Evolutionary conservation across 768 basidiomycete genomes (phyloP).

Genomic region (Tricholoma sp.): DNA sequence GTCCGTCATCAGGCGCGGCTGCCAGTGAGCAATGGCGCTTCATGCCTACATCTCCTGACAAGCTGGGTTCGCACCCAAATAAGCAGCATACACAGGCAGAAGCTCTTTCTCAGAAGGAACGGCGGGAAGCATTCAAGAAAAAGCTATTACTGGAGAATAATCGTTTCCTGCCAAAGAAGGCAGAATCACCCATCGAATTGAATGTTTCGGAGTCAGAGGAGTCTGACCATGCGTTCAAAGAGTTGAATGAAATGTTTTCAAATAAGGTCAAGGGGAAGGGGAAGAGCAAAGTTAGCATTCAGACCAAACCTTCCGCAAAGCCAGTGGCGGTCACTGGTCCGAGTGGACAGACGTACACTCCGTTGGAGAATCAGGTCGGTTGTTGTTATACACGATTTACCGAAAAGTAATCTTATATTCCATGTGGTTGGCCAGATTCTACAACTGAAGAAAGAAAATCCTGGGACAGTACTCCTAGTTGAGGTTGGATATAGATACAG

Average conservation of each 20-base stretch:
- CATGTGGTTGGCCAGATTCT: conserved; percentile 35
- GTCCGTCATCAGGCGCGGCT: conserved; percentile 15
- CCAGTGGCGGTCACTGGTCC: conserved; percentile 48
- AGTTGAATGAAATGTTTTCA: conserved; percentile 45
- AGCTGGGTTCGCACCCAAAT: conserved; percentile 10
- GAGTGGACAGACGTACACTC: conserved; percentile 68
- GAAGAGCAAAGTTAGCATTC: conserved; percentile 16
- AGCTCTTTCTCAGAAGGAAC: conserved; percentile 18
- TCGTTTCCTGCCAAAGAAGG: conserved; percentile 23
- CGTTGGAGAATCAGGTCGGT: conserved; percentile 65
- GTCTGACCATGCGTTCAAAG: conserved; percentile 42
- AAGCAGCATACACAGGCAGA: conserved; percentile 14
- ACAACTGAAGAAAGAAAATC: conserved; percentile 58
- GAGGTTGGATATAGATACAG: conserved; percentile 83
- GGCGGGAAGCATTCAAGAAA: conserved; percentile 42
- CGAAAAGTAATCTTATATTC: not conserved
- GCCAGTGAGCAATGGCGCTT: conserved; percentile 40
- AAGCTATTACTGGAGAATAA: conserved; percentile 46
- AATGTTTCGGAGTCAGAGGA: conserved; percentile 27
- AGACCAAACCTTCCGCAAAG: conserved; percentile 28
- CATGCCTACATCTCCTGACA: conserved; percentile 26
- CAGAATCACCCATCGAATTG: conserved; percentile 14
- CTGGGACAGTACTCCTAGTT: conserved; percentile 67
- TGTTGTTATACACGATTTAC: not conserved
- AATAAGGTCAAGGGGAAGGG: conserved; percentile 32